Conservation (phyloP, 176 grass and related monocot genomes). For the Aegilops umbellulata region DNA sequence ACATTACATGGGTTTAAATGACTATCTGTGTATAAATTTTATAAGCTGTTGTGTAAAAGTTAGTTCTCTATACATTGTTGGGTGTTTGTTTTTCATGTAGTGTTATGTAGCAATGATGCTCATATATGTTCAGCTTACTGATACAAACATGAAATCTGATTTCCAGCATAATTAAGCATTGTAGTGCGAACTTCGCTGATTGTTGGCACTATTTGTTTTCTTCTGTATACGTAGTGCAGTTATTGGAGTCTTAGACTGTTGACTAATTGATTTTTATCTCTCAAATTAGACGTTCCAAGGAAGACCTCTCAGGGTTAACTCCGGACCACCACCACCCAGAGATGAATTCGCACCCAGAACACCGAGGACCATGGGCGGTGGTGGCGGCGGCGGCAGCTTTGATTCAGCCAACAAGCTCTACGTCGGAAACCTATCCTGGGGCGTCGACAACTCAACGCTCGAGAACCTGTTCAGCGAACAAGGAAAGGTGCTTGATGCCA, state of each 20-base stretch:
- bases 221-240: neutral
- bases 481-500: conserved; percentile 74
- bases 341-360: conserved; percentile 53
- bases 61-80: neutral
- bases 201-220: conserved; percentile 5
- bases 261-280: neutral
- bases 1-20: neutral
- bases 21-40: neutral
- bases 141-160: neutral
- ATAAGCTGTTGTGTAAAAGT: neutral
- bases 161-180: neutral
- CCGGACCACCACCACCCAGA: conserved; percentile 68
- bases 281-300: conserved; percentile 71
- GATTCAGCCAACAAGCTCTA: conserved; percentile 65
- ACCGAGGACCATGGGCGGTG: conserved; percentile 33
- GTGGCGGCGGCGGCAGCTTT: conserved; percentile 17
- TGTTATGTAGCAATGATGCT: neutral
- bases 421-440: conserved; percentile 91
- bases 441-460: conserved; percentile 81
- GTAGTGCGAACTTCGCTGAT: neutral
- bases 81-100: neutral
- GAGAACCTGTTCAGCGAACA: conserved; percentile 86
- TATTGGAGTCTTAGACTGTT: neutral
- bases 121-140: neutral
- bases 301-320: conserved; percentile 71